A percentile compares a stretch with the other conserved stretches of the same genome.
Conservation (phyloP, 768 basidiomycete species). For the Porphyrellus cyaneotinctus region DNA sequence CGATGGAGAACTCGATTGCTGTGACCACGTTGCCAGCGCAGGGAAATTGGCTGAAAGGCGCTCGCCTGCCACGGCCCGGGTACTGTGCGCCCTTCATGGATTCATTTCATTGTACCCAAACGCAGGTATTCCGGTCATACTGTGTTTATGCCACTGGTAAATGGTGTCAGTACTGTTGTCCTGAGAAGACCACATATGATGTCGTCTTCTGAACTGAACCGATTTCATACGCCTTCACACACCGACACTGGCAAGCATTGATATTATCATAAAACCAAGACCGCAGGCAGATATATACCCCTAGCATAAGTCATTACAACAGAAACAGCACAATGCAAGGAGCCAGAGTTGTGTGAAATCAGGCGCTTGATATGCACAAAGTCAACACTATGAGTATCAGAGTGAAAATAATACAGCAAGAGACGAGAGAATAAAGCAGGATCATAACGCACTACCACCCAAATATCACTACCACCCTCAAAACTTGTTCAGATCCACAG, state of each 20-base stretch:
- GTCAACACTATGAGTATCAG: background rate
- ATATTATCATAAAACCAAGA: no score
- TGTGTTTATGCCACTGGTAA: no score
- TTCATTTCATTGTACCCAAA: background rate
- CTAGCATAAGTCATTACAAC: conserved; percentile 5
- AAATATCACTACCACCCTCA: conserved; percentile 6
- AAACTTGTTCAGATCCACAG: conserved; percentile 29
- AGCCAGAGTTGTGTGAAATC: background rate
- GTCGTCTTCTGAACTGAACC: background rate
- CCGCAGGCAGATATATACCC: no score
- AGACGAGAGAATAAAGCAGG: background rate
- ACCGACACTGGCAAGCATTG: no score
- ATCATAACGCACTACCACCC: background rate
- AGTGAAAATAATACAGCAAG: background rate
- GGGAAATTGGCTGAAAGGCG: no score
- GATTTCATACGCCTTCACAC: no score
- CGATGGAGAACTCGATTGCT: background rate
- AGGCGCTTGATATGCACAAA: background rate
- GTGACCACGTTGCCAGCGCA: background rate
- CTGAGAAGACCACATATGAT: no score
- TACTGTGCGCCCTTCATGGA: no score
- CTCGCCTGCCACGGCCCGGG: no score
- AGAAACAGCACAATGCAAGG: background rate
- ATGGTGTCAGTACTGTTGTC: no score
- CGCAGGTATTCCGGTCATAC: background rate